Percentiles rank a stretch among this genome's conserved stretches.
These are phyloP conservation scores for Blastomyces parvus DNA, from an alignment of 2,329 filamentous ascomycete species.

Conservation along the genomic window DNA sequence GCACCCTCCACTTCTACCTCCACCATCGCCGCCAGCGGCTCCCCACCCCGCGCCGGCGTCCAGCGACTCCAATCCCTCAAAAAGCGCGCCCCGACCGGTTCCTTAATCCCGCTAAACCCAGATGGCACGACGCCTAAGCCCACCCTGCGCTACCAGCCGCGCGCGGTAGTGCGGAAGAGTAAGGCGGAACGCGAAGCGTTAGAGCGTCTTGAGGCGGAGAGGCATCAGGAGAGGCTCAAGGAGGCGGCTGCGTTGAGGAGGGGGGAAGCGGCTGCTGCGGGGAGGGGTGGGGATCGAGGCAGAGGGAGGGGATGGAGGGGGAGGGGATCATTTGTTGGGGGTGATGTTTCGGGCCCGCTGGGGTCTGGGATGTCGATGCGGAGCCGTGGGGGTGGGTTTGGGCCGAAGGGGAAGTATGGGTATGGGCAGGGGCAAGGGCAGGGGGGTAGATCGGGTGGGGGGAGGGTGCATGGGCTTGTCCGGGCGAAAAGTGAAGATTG, in stretches of 20 bases:
- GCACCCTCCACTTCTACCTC: constrained; percentile 8
- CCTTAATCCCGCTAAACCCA: constrained; percentile 25
- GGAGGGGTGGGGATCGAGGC: constrained; percentile 22
- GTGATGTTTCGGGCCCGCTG: constrained; percentile 10
- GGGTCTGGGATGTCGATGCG: constrained; percentile 9
- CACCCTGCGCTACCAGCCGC: constrained; percentile 36
- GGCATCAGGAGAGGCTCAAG: constrained; percentile 30
- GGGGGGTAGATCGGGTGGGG: constrained; percentile 21
- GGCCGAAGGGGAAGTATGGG: constrained; percentile 21
- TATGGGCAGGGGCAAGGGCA: not conserved
- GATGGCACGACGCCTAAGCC: constrained; percentile 29
- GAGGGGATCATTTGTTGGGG: constrained; percentile 19
- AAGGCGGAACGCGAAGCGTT: constrained; percentile 39
- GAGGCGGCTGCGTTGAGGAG: constrained; percentile 29
- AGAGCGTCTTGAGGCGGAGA: constrained; percentile 35
- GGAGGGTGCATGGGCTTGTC: constrained; percentile 17
- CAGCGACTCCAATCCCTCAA: constrained; percentile 37
- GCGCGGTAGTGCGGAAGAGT: constrained; percentile 33
- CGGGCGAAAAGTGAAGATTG: constrained; percentile 19
- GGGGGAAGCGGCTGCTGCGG: constrained; percentile 2
- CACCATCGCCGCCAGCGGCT: constrained; percentile 7
- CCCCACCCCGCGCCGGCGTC: constrained; percentile 19
- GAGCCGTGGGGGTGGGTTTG: constrained; percentile 21
- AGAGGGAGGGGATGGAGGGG: constrained; percentile 21
- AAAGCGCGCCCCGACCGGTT: constrained; percentile 29